These are phyloP conservation scores for Penicillium longicatenatum DNA, from an alignment of 495 filamentous ascomycete genomes.

Conservation along the genomic window DNA sequence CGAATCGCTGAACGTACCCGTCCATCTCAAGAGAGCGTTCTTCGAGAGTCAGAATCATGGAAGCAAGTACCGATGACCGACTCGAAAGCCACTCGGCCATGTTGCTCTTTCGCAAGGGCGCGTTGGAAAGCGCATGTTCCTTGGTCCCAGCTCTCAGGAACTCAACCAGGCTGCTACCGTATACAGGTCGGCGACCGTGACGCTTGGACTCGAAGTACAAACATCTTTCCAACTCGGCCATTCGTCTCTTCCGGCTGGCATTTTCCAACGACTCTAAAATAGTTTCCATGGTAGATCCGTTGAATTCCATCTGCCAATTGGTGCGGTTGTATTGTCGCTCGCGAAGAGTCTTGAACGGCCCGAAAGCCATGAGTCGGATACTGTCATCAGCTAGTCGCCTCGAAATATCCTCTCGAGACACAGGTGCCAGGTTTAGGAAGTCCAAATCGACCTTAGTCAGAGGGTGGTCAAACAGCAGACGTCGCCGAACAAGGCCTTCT, in stretches of 20 bases:
- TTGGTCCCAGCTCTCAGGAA: constrained; percentile 64
- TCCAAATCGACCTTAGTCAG: constrained; percentile 69
- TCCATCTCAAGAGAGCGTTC: constrained; percentile 71
- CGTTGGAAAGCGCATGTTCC: constrained; percentile 42
- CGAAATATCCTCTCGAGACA: constrained; percentile 68
- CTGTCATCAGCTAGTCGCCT: constrained; percentile 61
- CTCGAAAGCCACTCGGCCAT: constrained; percentile 74
- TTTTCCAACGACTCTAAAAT: constrained; percentile 74
- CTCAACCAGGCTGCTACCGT: constrained; percentile 73
- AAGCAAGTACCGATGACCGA: constrained; percentile 64
- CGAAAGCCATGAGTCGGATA: constrained; percentile 63
- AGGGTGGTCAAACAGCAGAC: constrained; percentile 64
- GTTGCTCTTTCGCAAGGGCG: constrained; percentile 42
- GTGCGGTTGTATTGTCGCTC: constrained; percentile 65
- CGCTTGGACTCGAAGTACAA: constrained; percentile 81
- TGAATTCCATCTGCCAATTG: constrained; percentile 59
- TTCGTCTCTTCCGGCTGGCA: constrained; percentile 65
- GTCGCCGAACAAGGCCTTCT: constrained; percentile 68
- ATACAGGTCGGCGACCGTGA: constrained; percentile 78
- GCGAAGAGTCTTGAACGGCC: constrained; percentile 60
- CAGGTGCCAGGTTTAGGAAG: constrained; percentile 80
- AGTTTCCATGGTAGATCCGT: constrained; percentile 65
- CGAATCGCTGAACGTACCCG: constrained; percentile 80
- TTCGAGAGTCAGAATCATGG: constrained; percentile 72
- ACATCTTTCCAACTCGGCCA: constrained; percentile 77